Evolutionary conservation across 2,329 filamentous ascomycete species (phyloP).

Genomic region (Aphanocladium album): DNA sequence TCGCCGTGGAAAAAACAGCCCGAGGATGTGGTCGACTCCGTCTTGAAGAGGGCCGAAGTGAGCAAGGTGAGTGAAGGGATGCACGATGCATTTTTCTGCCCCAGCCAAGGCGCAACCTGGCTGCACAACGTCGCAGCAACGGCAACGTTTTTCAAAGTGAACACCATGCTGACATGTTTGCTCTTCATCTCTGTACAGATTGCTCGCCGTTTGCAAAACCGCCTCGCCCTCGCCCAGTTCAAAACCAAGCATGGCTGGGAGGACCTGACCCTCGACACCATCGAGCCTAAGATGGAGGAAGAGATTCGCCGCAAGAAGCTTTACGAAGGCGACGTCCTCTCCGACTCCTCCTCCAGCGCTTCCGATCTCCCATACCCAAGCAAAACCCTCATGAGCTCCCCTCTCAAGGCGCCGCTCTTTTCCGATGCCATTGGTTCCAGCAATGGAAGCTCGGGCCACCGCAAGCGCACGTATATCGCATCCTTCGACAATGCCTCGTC

Average conservation of each 20-base stretch:
- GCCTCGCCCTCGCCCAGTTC: slow-evolving; percentile 91
- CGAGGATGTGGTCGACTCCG: slow-evolving; percentile 61
- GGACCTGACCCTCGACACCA: slow-evolving; percentile 76
- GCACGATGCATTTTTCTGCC: slow-evolving; percentile 6
- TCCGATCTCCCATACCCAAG: slow-evolving; percentile 71
- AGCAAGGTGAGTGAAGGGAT: slow-evolving; percentile 57
- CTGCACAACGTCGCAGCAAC: slow-evolving; percentile 1
- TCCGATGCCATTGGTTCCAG: slow-evolving; percentile 75
- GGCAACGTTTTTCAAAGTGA: background rate
- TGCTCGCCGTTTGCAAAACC: slow-evolving; percentile 86
- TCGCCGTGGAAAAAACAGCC: slow-evolving; percentile 60
- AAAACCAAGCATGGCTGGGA: slow-evolving; percentile 96
- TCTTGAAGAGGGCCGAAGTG: slow-evolving; percentile 68
- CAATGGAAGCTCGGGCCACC: slow-evolving; percentile 60
- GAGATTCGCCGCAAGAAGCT: slow-evolving; percentile 70
- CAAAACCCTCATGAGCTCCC: slow-evolving; percentile 72
- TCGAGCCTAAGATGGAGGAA: slow-evolving; percentile 79
- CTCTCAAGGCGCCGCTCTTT: slow-evolving; percentile 76
- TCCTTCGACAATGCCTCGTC: slow-evolving; percentile 52
- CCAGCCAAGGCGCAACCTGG: slow-evolving; percentile 1
- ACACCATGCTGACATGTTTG: background rate
- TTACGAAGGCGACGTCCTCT: slow-evolving; percentile 67
- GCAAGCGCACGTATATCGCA: slow-evolving; percentile 58
- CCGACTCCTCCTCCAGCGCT: slow-evolving; percentile 79
- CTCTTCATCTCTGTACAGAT: slow-evolving; percentile 55